Evolutionary conservation across 2,329 filamentous ascomycete genomes (phyloP).

Genomic region (Chaetomium globosum): DNA sequence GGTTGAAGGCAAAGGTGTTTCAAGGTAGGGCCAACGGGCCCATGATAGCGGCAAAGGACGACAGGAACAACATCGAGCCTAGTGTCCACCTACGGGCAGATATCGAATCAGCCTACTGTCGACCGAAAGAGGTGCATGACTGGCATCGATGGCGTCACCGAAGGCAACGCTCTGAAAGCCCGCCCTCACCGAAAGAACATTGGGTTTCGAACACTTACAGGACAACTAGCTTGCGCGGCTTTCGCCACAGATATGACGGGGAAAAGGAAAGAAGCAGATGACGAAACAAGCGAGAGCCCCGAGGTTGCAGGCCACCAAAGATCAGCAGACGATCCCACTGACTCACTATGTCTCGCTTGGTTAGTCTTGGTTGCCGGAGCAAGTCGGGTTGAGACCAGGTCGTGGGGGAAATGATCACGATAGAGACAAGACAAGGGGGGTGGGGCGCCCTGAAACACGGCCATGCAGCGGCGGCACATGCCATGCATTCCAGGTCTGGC

Average conservation of each 20-base stretch:
- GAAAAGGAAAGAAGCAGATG: conserved; percentile 87
- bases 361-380: conserved; percentile 39
- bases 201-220: conserved; percentile 68
- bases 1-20: conserved; percentile 82
- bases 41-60: conserved; percentile 93
- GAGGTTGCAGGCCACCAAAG: conserved; percentile 88
- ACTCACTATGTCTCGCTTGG: conserved; percentile 67
- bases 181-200: not conserved
- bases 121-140: not conserved
- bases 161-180: not conserved
- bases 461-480: conserved; percentile 50
- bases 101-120: conserved; percentile 21
- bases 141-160: not conserved
- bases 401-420: conserved; percentile 6
- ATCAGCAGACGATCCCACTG: conserved; percentile 94
- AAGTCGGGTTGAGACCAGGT: not conserved
- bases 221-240: conserved; percentile 92
- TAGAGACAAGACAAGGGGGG: conserved; percentile 7
- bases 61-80: conserved; percentile 85
- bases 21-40: conserved; percentile 78
- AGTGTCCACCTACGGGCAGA: conserved; percentile 77
- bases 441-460: conserved; percentile 44
- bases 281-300: conserved; percentile 90
- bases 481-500: conserved; percentile 40
- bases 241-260: conserved; percentile 72